Base-by-base conservation (phyloP, 371 early-diverging fungal genomes). In the Lichtheimia corymbifera region DNA sequence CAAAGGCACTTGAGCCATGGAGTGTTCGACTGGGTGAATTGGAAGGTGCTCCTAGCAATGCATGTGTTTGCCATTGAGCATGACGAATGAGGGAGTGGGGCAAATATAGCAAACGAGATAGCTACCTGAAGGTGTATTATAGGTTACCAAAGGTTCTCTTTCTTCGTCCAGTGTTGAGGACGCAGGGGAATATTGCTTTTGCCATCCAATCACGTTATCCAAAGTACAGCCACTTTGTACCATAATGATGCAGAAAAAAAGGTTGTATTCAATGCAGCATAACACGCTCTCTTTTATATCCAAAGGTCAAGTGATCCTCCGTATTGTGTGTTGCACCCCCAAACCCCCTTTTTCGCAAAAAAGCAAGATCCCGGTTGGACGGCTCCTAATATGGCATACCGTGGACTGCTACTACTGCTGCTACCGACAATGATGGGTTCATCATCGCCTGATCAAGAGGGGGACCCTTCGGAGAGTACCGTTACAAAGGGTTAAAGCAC, bases 141-240 rank as follows among this genome's bases (percentile, higher is more conserved):
- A 24, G 12, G 55, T 24, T 44, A 62, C 44, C 15, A 62, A 35
- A n/a, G 62, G 62, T 42, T 62, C 62, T 18, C 62, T 25, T 55
- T 62, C 62, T 55, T 62, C 62, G 50, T 62, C 62, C 12, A 62
- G 22, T 28, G 61, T 61, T 15, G 61, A 61, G 14, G 61, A 61
- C 13, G 61, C 25, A 17, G 61, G 52, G 4, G 61, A 61, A 5
- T 25, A 41, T 42, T 53, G 30, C 50, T 61, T 61, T 44, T 45
- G 42, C 57, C 57, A 56, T 14, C 57, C 57, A 0, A 35, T 35
- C 35, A 35, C 35, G 35, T 35, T 35, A 11, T 35, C 35, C 9
- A 35, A 35, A 35, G 11, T 35, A 35, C 35, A 20, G 11, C 50
- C 25, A 18, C 51, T n/a, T 51, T 51, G 51, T 24, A 51, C n/a